phyloP scores from a whole-genome alignment of 2,329 filamentous ascomycete genomes.

The Lizonia empirigonia region DNA sequence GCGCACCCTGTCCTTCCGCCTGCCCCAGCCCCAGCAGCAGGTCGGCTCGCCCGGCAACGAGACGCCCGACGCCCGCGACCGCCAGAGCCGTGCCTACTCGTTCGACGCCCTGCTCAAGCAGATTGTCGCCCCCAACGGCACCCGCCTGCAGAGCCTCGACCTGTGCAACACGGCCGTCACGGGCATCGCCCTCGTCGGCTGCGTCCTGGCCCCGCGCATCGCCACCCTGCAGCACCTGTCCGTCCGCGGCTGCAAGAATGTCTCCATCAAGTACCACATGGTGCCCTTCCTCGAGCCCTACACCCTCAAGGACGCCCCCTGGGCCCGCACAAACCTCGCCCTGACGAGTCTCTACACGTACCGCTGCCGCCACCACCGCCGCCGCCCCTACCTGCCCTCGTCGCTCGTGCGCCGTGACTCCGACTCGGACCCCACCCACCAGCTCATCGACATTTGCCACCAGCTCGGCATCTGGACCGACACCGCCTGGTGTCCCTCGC shows the following conservation, averaged over 20 bases:
- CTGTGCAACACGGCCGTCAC: conserved; percentile 66
- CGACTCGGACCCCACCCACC: conserved; percentile 65
- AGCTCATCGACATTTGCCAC: conserved; percentile 64
- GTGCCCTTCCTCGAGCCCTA: conserved; percentile 60
- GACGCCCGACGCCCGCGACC: conserved; percentile 48
- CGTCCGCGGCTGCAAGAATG: conserved; percentile 67
- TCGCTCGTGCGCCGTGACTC: conserved; percentile 62
- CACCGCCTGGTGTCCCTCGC: conserved; percentile 65
- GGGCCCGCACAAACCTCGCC: conserved; percentile 55
- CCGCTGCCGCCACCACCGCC: conserved; percentile 65
- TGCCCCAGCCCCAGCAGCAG: conserved; percentile 51
- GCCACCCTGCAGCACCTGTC: conserved; percentile 64
- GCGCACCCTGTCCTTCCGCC: conserved; percentile 64
- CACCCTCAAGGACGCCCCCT: conserved; percentile 50
- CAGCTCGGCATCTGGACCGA: conserved; percentile 66
- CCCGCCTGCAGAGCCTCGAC: conserved; percentile 61
- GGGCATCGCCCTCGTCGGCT: conserved; percentile 61
- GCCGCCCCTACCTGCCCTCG: conserved; percentile 63
- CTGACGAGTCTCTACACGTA: conserved; percentile 67
- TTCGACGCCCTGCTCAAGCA: conserved; percentile 63
- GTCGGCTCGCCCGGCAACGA: conserved; percentile 49
- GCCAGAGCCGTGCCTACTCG: conserved; percentile 63
- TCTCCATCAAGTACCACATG: conserved; percentile 68
- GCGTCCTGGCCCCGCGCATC: conserved; percentile 60
- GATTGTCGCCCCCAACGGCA: conserved; percentile 62